Base-by-base conservation (phyloP, 345 rosid genomes). In the Melaleuca quinquenervia region DNA sequence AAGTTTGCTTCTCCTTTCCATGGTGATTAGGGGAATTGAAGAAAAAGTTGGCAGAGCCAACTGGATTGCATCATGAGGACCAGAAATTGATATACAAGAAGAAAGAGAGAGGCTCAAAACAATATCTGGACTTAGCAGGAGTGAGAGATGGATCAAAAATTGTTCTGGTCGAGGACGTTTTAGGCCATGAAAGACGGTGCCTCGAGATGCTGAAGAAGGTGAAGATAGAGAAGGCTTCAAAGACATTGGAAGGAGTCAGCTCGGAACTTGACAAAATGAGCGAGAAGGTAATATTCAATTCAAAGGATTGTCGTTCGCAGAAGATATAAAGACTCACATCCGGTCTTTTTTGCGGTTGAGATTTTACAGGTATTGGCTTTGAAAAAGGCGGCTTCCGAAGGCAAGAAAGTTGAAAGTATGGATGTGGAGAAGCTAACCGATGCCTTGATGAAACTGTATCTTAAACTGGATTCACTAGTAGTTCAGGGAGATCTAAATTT, bases 81-180 rank as follows among this genome's bases (percentile, higher is more conserved):
- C 94, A 92, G 90, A 94, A 93, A 82, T 84, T 94, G 90, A 87
- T 91, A 18, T 94, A 88, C 90, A 93, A 89, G 64, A 92, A 91
- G 84, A 93, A 89, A 85, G 95, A 92, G 91, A 94, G 96, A 83
- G 93, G 89, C 82, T 94, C 96, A 22, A 93, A 90, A 11, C 86
- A 87, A 58, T 93, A 83, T 85, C 91, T 94, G 15, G 95, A 94
- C 54, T 88, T 80, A 11, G 90, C 88, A 21, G 91, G 91, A 74
- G 94, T 94, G 44, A 94, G 89, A 85, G 90, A 93, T 70, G 90
- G 92, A 87, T 93, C 94, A 24, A 93, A 91, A 70, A 86, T 94
- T 8, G 90, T 91, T 75, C 89, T 94, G 10, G 85, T 93, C 13
- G 95, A 92, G 83, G 96, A 94, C 84, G 87, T 91, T 50, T 86